Evolutionary conservation across 805 yeast genomes (phyloP).

Genomic region (Candida qinlingensis): DNA sequence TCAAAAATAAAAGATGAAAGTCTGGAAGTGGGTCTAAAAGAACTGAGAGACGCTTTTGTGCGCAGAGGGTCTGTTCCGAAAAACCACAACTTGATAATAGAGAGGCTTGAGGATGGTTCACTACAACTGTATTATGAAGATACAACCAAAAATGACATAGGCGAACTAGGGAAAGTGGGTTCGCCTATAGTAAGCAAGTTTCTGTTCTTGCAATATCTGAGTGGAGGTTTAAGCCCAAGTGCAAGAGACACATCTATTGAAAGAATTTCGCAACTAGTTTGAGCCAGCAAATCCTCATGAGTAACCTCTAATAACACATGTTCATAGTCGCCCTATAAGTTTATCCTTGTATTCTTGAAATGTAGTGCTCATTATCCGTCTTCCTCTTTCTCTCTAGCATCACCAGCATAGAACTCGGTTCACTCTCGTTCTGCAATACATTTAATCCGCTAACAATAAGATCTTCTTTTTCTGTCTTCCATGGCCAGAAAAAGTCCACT

Average conservation of each 20-base stretch:
- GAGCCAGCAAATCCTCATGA: not conserved
- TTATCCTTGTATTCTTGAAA: too few relatives aligned
- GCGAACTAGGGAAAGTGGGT: conserved; percentile 50
- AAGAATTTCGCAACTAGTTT: conserved; percentile 27
- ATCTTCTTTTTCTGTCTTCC: too few relatives aligned
- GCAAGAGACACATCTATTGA: conserved; percentile 41
- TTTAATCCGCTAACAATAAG: too few relatives aligned
- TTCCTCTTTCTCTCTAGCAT: too few relatives aligned
- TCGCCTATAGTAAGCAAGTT: conserved; percentile 60
- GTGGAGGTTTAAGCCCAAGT: conserved; percentile 65
- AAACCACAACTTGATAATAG: conserved; percentile 61
- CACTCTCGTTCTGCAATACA: too few relatives aligned
- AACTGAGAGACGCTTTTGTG: conserved; percentile 57
- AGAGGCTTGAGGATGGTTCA: conserved; percentile 43
- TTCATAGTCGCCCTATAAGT: too few relatives aligned
- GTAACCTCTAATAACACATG: too few relatives aligned
- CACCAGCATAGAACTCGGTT: too few relatives aligned
- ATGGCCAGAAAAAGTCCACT: too few relatives aligned
- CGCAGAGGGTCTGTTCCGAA: conserved; percentile 71
- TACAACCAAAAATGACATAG: conserved; percentile 30
- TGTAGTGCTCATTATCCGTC: too few relatives aligned
- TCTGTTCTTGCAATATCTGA: conserved; percentile 71
- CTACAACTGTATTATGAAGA: conserved; percentile 41
- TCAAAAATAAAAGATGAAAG: conserved; percentile 45
- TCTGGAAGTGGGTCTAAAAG: conserved; percentile 58